Evolutionary conservation across 371 early-diverging fungal species (phyloP), one percentile per base, ranked within the genome.

Genomic region (Homolaphlyctis polyrhiza): DNA sequence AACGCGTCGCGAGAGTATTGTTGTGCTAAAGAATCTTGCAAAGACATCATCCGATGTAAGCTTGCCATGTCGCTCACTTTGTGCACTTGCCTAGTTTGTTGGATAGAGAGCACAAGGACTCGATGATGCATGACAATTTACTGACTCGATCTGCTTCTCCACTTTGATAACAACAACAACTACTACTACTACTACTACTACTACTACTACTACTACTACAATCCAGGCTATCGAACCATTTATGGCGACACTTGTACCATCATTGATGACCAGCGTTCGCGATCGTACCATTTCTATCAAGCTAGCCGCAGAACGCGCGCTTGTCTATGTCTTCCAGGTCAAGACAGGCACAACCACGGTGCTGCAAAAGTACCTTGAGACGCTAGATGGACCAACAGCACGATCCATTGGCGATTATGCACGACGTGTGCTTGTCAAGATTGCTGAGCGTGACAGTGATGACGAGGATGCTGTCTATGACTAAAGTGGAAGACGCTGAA

Each of bases 251-350:
- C 61, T 91, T n/a, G 83, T 92, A 13, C 82, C 86, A 1, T 75
- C 83, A 1, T 75, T 87, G 50, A 87, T 92, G 87, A 62, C 70
- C 4, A 84, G 80, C 67, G 91, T 90, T 11, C 85, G 89, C 16
- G 90, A 90, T 65, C 83, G 92, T 52, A 84, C 79, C 52, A 84
- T 89, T 33, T 87, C 92, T 0, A 82, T 94, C 65, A 94, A 93
- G 72, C 71, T 91, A 47, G 89, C 93, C 1, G 87, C 89, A 0
- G 94, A 94, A 72, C 80, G 90, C 5, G 83, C 90, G 2, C 68
- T 93, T 65, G 59, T 92, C 43, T 84, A 89, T 60, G 63, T 82
- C 21, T 67, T 94, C 47, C 80, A 87, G 47, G 48, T 81, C 32
- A 61, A 59, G 32, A 35, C 43, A 14, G 65, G 65, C 21, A 64